Conservation (phyloP, 805 yeast genomes). For the Gaillardinia entomophila region DNA sequence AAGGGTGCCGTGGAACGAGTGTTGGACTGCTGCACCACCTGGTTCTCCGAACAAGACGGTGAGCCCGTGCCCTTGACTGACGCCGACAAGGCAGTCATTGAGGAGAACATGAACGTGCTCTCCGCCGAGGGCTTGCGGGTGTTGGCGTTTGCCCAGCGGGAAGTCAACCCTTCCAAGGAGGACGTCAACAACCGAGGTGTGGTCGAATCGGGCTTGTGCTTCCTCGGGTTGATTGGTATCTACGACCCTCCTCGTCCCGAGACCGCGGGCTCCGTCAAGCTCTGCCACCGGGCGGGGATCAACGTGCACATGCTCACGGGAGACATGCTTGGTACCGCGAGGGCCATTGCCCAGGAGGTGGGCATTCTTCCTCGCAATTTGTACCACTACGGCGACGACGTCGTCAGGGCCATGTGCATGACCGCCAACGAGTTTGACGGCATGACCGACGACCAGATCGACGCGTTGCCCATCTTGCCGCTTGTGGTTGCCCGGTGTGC, state of each 20-base stretch:
- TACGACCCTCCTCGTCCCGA: constrained; percentile 78
- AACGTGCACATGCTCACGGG: constrained; percentile 81
- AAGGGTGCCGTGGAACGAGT: constrained; percentile 79
- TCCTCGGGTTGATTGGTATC: constrained; percentile 69
- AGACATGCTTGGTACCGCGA: constrained; percentile 74
- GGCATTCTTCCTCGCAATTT: constrained; percentile 59
- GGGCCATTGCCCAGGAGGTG: constrained; percentile 75
- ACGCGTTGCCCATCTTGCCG: constrained; percentile 31
- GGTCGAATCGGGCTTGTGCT: constrained; percentile 50
- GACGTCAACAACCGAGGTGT: constrained; percentile 16
- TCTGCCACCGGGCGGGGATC: constrained; percentile 70
- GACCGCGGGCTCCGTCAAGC: constrained; percentile 57
- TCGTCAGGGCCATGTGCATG: constrained; percentile 31
- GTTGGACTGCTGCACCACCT: constrained; percentile 46
- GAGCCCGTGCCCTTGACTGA: constrained; percentile 27
- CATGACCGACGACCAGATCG: constrained; percentile 26
- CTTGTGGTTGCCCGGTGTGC: constrained; percentile 37
- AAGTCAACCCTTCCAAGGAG: constrained; percentile 9
- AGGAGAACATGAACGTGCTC: constrained; percentile 50
- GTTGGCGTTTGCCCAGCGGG: constrained; percentile 58
- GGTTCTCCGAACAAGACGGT: constrained; percentile 35
- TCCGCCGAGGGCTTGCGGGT: constrained; percentile 60
- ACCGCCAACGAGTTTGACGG: constrained; percentile 32
- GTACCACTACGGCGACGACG: constrained; percentile 27
- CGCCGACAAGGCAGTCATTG: constrained; percentile 37